A percentile compares a stretch with the other conserved stretches of the same genome.
Evolutionary conservation across 2,329 filamentous ascomycete species (phyloP).

Genomic region (Alternaria dauci): DNA sequence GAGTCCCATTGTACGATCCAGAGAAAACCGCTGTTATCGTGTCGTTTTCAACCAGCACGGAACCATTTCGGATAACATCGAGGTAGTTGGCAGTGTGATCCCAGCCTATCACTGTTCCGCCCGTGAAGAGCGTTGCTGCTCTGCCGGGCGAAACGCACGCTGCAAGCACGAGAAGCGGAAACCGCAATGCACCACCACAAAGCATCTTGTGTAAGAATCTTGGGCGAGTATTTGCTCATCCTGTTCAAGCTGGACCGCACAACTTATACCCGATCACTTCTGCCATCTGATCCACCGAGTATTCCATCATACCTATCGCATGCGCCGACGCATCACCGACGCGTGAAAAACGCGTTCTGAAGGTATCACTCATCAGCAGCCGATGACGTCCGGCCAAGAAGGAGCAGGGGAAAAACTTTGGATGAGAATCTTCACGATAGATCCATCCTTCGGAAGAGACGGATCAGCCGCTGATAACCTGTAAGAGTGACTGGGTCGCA

Average conservation of each 20-base stretch:
- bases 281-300: background rate
- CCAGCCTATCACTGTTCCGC: conserved; percentile 56
- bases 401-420: background rate
- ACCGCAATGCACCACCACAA: background rate
- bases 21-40: conserved; percentile 37
- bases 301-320: conserved; percentile 5
- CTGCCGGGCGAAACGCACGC: conserved; percentile 1
- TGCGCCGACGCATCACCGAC: conserved; percentile 5
- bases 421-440: background rate
- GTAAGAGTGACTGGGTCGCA: background rate
- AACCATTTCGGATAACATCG: conserved; percentile 53
- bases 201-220: conserved; percentile 4
- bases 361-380: background rate
- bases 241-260: background rate
- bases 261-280: conserved; percentile 7
- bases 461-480: background rate
- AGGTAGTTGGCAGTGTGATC: conserved; percentile 48
- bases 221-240: background rate
- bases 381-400: conserved; percentile 15
- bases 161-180: conserved; percentile 8
- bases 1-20: conserved; percentile 29
- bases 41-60: conserved; percentile 53
- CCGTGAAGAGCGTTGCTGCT: conserved; percentile 16
- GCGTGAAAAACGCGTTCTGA: background rate
- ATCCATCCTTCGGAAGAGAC: background rate